Evolutionary conservation across 208 protist genomes (phyloP).

Genomic region (Acanthamoeba lenticulata): DNA sequence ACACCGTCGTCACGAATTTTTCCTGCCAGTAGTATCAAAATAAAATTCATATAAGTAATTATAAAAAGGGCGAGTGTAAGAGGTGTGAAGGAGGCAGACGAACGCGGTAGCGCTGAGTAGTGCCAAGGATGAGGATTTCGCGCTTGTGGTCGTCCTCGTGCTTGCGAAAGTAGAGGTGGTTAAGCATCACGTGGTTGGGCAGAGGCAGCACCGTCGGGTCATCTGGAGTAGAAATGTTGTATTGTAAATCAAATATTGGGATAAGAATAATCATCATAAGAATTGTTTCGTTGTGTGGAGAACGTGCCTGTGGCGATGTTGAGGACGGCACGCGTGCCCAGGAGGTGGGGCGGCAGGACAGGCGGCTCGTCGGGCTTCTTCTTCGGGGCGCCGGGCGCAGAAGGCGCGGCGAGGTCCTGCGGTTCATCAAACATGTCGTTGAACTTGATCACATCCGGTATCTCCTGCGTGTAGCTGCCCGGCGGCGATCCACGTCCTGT

Average conservation of each 20-base stretch:
- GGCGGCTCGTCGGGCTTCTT: slow-evolving; percentile 61
- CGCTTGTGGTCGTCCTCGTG: slow-evolving; percentile 68
- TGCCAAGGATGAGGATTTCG: slow-evolving; percentile 76
- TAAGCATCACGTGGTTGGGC: slow-evolving; percentile 87
- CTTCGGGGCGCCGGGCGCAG: neutral
- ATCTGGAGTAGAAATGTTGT: slow-evolving; percentile 47
- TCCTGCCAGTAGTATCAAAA: slow-evolving; percentile 11
- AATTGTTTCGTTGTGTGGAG: slow-evolving; percentile 67
- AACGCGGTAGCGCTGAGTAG: slow-evolving; percentile 74
- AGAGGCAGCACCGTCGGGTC: slow-evolving; percentile 85
- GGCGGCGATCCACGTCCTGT: slow-evolving; percentile 65
- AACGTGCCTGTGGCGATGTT: slow-evolving; percentile 66
- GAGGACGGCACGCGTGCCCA: slow-evolving; percentile 33
- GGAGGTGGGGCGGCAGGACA: slow-evolving; percentile 72
- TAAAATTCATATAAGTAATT: too few species aligned
- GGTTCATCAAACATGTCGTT: slow-evolving; percentile 53
- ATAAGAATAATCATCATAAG: slow-evolving; percentile 76
- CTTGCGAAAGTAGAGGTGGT: slow-evolving; percentile 84
- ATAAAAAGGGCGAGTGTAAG: too few species aligned
- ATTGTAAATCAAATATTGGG: too few species aligned
- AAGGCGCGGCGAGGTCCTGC: neutral
- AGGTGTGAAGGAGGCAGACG: neutral
- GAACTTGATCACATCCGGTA: slow-evolving; percentile 71
- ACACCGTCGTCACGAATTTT: neutral
- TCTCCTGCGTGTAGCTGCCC: slow-evolving; percentile 73